These are phyloP conservation scores for Nannochloropsis granulata DNA, from an alignment of 108 stramenopile species.

Conservation along the genomic window DNA sequence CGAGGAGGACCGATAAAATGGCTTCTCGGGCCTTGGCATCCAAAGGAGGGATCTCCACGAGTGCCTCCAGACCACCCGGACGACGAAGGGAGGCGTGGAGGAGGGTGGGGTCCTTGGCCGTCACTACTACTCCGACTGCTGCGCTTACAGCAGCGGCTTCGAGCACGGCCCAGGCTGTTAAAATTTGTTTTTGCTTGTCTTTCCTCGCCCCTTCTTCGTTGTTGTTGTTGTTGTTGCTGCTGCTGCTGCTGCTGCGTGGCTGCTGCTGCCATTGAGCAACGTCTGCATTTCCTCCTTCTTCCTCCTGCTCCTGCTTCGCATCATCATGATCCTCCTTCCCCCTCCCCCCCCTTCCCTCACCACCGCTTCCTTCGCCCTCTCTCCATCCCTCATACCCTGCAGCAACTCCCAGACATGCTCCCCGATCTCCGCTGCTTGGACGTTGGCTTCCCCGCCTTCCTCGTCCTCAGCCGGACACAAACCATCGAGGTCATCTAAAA, in stretches of 20 bases:
- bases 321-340: not conserved
- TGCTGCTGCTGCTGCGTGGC: not conserved
- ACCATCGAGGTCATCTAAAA: constrained; percentile 12
- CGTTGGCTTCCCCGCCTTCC: constrained; percentile 2
- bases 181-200: not conserved
- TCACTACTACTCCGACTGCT: not conserved
- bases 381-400: not conserved
- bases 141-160: not conserved
- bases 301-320: not conserved
- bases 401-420: not conserved
- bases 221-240: not conserved
- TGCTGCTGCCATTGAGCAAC: not conserved
- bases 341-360: not conserved
- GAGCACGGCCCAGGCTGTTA: not conserved
- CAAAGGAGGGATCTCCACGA: not conserved
- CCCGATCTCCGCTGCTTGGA: constrained; percentile 9
- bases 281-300: not conserved
- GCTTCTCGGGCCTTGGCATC: not conserved
- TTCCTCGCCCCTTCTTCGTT: not conserved
- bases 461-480: constrained; percentile 5
- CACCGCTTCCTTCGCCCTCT: not conserved
- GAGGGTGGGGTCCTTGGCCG: not conserved
- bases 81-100: not conserved
- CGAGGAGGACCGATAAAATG: not conserved
- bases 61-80: not conserved